Evolutionary conservation across 169 alveolate species (phyloP), one percentile per base, ranked within the genome.

Genomic region (Eimeria praecox): DNA sequence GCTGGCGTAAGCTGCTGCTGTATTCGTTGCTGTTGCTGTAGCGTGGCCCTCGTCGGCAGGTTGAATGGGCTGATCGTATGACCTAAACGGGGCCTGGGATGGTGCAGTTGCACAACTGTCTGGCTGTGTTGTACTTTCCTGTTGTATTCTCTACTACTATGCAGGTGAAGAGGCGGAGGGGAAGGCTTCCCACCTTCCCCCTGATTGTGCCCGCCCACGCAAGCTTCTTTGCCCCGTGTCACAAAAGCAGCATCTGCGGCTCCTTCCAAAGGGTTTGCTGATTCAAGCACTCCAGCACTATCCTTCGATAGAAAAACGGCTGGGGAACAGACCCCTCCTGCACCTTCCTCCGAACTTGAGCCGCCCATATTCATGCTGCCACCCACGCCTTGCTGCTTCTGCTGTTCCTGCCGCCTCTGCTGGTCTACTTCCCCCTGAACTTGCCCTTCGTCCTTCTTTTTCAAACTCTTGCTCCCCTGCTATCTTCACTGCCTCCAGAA

Each of bases 31-130:
- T 56, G 93, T 49, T 35, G 78, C 66, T 87, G 94, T 35, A 20
- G 62, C 82, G 64, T 38, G 42, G 59, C 59, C 66, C 44, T 52
- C 49, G 46, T 40, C 75, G 78, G 71, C 33, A 92, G 90, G 35
- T 64, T 82, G 64, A 92, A 78, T 4, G 95, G 69, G 42, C 88
- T 77, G 5, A 78, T 62, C 27, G 95, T 92, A 44, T 92, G 95
- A 2, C 95, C 95, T 18, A 92, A 35, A 46, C 88, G 95, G 22
- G 91, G 92, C 54, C 64, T 59, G 3, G 87, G 87, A 5, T 5
- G 24, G 73, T 69, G 94, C 73, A 89, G 86, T 56, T 40, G 94
- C 35, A 33, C 30, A 2, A 75, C 54, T 5, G 24, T 24, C 5
- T 42, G 73, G 40, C 46, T 12, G 49, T 35, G 52, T 46, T 40